Evolutionary conservation across 2,329 filamentous ascomycete species (phyloP).

Genomic region (Calcarisporium arbuscula): DNA sequence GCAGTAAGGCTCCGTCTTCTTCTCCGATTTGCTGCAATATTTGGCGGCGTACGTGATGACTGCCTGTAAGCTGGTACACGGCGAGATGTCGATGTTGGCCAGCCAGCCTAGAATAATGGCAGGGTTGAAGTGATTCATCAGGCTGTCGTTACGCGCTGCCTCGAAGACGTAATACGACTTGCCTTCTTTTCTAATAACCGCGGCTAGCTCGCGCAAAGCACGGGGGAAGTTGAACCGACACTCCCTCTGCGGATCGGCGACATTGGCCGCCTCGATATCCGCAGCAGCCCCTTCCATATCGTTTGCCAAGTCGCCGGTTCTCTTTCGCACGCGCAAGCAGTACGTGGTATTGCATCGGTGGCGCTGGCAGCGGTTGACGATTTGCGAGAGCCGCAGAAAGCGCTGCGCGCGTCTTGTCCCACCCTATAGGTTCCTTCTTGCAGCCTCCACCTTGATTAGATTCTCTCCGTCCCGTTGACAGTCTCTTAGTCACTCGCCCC

Average conservation of each 20-base stretch:
- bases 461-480: too few relatives aligned
- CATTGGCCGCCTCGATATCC: neutral
- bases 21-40: constrained; percentile 6
- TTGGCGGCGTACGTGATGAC: constrained; percentile 4
- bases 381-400: constrained; percentile 6
- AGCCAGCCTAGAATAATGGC: constrained; percentile 4
- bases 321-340: too few relatives aligned
- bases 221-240: constrained; percentile 4
- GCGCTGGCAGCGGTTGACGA: constrained; percentile 6
- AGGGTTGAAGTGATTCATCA: constrained; percentile 6
- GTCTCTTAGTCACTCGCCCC: too few relatives aligned
- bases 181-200: constrained; percentile 1
- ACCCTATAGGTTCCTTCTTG: neutral
- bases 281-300: too few relatives aligned
- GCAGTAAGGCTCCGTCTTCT: constrained; percentile 2
- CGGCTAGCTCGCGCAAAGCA: constrained; percentile 1
- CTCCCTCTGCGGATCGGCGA: neutral
- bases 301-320: constrained; percentile 3
- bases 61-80: constrained; percentile 1
- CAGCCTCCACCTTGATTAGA: neutral
- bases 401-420: neutral
- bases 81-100: constrained; percentile 5
- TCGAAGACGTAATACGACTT: constrained; percentile 3
- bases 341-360: constrained; percentile 5
- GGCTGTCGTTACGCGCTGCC: constrained; percentile 3